Evolutionary conservation across 805 yeast genomes (phyloP).

Genomic region (Wickerhamomyces rabaulensis): DNA sequence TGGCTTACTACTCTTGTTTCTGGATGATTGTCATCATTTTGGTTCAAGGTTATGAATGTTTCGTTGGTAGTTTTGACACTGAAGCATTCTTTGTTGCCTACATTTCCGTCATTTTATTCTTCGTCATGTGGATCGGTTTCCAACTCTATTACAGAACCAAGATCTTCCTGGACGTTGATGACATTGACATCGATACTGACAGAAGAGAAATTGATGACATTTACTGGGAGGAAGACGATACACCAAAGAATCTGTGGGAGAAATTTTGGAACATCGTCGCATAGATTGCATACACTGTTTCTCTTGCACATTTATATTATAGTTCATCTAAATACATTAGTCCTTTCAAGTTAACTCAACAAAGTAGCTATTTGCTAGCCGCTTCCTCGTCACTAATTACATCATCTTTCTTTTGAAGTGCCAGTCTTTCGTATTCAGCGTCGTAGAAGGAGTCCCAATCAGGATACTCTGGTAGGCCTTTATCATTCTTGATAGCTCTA

Average conservation of each 20-base stretch:
- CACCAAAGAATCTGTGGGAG: slow-evolving; percentile 30
- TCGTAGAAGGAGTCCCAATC: slow-evolving; percentile 9
- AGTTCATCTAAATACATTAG: neutral
- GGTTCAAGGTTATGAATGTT: slow-evolving; percentile 65
- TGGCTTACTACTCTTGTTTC: slow-evolving; percentile 54
- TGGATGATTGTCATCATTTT: slow-evolving; percentile 50
- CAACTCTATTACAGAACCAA: slow-evolving; percentile 4
- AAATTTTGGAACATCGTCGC: slow-evolving; percentile 9
- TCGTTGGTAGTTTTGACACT: slow-evolving; percentile 45
- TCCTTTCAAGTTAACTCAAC: too few relatives aligned
- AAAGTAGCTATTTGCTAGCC: too few relatives aligned
- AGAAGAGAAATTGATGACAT: slow-evolving; percentile 43
- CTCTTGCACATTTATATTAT: neutral
- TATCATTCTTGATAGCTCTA: slow-evolving; percentile 8
- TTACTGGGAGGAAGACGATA: slow-evolving; percentile 47
- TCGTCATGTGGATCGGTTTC: slow-evolving; percentile 3
- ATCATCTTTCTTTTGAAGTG: neutral
- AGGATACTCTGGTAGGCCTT: slow-evolving; percentile 13
- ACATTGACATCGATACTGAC: slow-evolving; percentile 6
- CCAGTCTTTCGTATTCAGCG: neutral
- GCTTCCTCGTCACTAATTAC: too few relatives aligned
- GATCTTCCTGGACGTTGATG: slow-evolving; percentile 1
- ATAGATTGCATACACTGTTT: neutral
- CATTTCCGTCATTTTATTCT: slow-evolving; percentile 55
- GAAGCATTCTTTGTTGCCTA: slow-evolving; percentile 60